Percentiles rank a stretch among this genome's conserved stretches.
These are phyloP conservation scores for Cryptococcus sp. DNA, from an alignment of 1,284 basidiomycete species.

Conservation along the genomic window DNA sequence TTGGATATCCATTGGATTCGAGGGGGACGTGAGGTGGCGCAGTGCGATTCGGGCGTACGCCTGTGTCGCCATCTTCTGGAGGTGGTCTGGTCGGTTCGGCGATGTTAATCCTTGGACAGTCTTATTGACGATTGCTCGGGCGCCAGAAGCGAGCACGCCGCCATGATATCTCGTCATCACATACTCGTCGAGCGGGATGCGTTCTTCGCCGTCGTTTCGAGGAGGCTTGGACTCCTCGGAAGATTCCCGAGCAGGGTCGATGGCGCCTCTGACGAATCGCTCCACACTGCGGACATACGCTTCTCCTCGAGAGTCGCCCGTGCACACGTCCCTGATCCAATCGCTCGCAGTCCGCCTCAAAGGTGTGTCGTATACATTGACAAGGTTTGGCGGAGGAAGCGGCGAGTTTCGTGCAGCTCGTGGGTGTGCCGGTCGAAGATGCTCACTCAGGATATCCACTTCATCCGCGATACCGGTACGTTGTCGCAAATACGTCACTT, in stretches of 20 bases:
- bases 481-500: constrained; percentile 19
- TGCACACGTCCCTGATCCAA: constrained; percentile 33
- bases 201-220: constrained; percentile 3
- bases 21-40: constrained; percentile 25
- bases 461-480: constrained; percentile 19
- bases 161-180: constrained; percentile 30
- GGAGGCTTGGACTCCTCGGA: background rate
- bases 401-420: background rate
- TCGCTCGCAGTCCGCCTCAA: constrained; percentile 18
- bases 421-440: constrained; percentile 27
- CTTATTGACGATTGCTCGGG: constrained; percentile 9
- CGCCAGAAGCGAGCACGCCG: constrained; percentile 25
- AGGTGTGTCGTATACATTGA: constrained; percentile 38
- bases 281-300: constrained; percentile 45
- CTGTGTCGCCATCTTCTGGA: constrained; percentile 8
- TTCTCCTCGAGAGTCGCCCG: constrained; percentile 42
- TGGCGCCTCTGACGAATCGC: constrained; percentile 45
- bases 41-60: constrained; percentile 34
- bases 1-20: constrained; percentile 40
- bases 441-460: constrained; percentile 30
- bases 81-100: constrained; percentile 1
- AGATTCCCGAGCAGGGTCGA: constrained; percentile 12
- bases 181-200: constrained; percentile 29
- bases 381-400: constrained; percentile 18
- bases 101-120: constrained; percentile 5